Percentiles rank a stretch among this genome's conserved stretches.
These are phyloP conservation scores for Cicer chorassanicum DNA, from an alignment of 306 rosid genomes.

Conservation along the genomic window DNA sequence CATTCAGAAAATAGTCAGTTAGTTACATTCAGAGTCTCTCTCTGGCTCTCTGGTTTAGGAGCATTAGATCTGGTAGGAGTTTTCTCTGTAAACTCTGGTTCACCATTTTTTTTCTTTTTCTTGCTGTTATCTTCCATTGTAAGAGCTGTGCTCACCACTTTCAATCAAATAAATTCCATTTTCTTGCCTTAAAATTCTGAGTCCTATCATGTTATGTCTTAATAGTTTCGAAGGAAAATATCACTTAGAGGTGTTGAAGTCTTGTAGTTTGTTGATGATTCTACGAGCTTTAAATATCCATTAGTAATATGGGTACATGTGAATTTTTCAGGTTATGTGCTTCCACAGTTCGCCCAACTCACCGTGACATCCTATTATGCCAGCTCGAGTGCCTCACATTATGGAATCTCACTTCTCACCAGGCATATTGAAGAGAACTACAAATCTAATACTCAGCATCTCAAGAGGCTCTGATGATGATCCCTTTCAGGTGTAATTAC, in stretches of 20 bases:
- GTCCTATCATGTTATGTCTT: too few relatives aligned
- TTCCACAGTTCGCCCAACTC: constrained; percentile 84
- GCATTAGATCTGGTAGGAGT: too few relatives aligned
- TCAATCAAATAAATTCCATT: too few relatives aligned
- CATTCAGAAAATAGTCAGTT: too few relatives aligned
- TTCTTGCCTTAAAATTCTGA: too few relatives aligned
- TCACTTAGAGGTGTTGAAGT: constrained; percentile 15
- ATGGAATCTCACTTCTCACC: constrained; percentile 88
- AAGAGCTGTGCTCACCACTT: too few relatives aligned
- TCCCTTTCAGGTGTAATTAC: constrained; percentile 47
- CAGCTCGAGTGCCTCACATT: constrained; percentile 89
- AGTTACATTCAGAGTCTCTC: too few relatives aligned
- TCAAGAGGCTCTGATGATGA: constrained; percentile 58
- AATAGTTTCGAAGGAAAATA: not conserved
- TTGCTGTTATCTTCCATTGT: too few relatives aligned
- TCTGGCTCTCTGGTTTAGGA: too few relatives aligned
- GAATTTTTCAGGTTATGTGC: constrained; percentile 67
- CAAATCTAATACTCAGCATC: constrained; percentile 50
- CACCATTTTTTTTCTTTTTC: too few relatives aligned
- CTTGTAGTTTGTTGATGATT: constrained; percentile 30
- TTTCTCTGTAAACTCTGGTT: too few relatives aligned
- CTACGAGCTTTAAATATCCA: not conserved
- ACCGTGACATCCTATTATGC: constrained; percentile 89
- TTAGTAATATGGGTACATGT: constrained; percentile 37
- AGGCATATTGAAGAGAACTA: constrained; percentile 79